phyloP scores from a whole-genome alignment of 441 rosid genomes.

The Geranium incanum region DNA sequence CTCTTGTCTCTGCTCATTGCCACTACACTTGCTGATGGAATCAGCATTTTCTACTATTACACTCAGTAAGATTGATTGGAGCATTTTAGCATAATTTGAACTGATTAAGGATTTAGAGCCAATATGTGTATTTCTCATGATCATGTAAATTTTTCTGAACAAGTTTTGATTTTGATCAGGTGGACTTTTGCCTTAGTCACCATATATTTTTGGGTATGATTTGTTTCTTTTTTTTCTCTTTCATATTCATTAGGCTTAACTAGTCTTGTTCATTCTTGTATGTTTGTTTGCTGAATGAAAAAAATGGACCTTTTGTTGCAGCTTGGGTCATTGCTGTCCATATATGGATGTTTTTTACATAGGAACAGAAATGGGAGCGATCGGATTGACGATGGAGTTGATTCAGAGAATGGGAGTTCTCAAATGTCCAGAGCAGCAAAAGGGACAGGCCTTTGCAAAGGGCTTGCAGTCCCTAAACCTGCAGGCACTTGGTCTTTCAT shows the following conservation, averaged over 20 bases:
- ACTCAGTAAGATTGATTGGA: conserved; percentile 45
- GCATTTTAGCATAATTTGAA: neutral
- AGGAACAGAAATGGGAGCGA: conserved; percentile 59
- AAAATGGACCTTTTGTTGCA: conserved; percentile 20
- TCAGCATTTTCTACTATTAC: conserved; percentile 71
- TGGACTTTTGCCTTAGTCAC: conserved; percentile 78
- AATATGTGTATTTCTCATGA: neutral
- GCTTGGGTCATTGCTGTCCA: conserved; percentile 81
- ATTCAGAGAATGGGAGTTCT: conserved; percentile 53
- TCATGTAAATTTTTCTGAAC: neutral
- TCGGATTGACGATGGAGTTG: conserved; percentile 59
- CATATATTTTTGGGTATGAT: conserved; percentile 67
- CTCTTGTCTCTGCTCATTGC: conserved; percentile 48
- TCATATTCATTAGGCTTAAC: neutral
- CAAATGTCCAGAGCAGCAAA: conserved; percentile 28
- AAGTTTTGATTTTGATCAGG: conserved; percentile 37
- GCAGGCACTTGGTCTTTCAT: conserved; percentile 53
- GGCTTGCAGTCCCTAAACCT: conserved; percentile 31
- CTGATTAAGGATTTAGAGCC: conserved; percentile 17
- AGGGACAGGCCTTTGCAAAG: conserved; percentile 24
- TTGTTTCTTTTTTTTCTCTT: neutral
- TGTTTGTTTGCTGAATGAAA: neutral
- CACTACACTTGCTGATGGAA: conserved; percentile 50
- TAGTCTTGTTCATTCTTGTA: conserved; percentile 3
- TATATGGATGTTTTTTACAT: conserved; percentile 64